These are phyloP conservation scores for Halophytophthora polymorphica DNA, from an alignment of 352 stramenopile species.

Conservation along the genomic window DNA sequence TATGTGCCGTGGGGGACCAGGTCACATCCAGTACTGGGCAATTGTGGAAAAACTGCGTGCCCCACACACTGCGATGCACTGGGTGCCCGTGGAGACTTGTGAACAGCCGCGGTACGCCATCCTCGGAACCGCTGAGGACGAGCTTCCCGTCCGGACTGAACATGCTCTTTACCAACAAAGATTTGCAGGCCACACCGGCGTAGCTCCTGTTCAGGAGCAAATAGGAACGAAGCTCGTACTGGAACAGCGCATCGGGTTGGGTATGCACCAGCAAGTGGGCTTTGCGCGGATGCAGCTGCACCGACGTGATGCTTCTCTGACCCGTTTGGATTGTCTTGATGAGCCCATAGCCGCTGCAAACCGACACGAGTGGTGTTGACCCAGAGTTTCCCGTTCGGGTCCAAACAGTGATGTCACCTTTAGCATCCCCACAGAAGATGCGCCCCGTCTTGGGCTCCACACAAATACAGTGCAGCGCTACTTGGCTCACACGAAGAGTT, in stretches of 20 bases:
- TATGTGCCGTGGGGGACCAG: constrained; percentile 59
- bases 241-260: constrained; percentile 55
- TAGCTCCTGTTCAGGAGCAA: constrained; percentile 74
- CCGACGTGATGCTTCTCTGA: constrained; percentile 44
- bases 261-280: constrained; percentile 63
- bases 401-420: constrained; percentile 52
- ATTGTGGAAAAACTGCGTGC: constrained; percentile 47
- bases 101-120: constrained; percentile 55
- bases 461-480: constrained; percentile 47
- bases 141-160: constrained; percentile 71
- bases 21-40: constrained; percentile 51
- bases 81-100: constrained; percentile 48
- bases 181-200: constrained; percentile 41
- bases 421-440: constrained; percentile 59
- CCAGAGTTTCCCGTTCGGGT: constrained; percentile 3
- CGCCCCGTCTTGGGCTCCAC: constrained; percentile 39
- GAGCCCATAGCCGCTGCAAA: constrained; percentile 24
- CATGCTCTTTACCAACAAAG: constrained; percentile 38
- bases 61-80: constrained; percentile 49
- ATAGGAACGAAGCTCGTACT: constrained; percentile 76
- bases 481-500: constrained; percentile 24
- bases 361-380: background rate
- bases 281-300: constrained; percentile 64
- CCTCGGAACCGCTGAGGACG: constrained; percentile 59
- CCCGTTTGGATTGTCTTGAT: constrained; percentile 55